These are phyloP conservation scores for Cystobasidium sp. DNA, from an alignment of 1,284 basidiomycete species.

Conservation along the genomic window DNA sequence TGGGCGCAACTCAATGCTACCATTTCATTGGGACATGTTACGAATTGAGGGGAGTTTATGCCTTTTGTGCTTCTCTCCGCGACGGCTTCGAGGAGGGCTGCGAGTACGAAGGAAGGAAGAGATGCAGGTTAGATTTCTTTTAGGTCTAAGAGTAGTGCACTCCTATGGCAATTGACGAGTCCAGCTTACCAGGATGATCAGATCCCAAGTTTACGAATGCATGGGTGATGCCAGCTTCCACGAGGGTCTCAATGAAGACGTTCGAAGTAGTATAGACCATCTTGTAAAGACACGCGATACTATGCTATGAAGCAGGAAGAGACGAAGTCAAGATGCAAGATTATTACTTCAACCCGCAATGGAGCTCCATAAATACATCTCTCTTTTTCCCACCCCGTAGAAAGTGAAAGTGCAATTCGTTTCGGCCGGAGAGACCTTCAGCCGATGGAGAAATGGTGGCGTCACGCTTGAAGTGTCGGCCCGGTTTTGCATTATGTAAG, in stretches of 20 bases:
- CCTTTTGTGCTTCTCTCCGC: conserved; percentile 58
- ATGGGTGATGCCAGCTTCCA: conserved; percentile 68
- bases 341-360: not conserved
- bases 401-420: no score
- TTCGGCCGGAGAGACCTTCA: not conserved
- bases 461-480: not conserved
- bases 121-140: no score
- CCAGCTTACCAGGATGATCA: conserved; percentile 65
- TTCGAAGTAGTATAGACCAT: conserved; percentile 50
- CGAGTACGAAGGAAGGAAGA: not conserved
- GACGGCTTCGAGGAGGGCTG: conserved; percentile 66
- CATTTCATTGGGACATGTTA: conserved; percentile 75
- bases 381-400: no score
- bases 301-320: conserved; percentile 10
- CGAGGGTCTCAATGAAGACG: conserved; percentile 60
- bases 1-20: conserved; percentile 72
- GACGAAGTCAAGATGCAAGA: not conserved
- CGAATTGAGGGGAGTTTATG: conserved; percentile 60
- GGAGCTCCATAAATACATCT: not conserved
- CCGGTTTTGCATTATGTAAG: not conserved
- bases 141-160: no score
- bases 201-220: conserved; percentile 76
- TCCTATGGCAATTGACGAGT: no score
- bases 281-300: not conserved
- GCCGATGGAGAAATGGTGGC: not conserved